Conservation (phyloP, 2,329 filamentous ascomycete genomes). For the Paraconiothyrium sp. region DNA sequence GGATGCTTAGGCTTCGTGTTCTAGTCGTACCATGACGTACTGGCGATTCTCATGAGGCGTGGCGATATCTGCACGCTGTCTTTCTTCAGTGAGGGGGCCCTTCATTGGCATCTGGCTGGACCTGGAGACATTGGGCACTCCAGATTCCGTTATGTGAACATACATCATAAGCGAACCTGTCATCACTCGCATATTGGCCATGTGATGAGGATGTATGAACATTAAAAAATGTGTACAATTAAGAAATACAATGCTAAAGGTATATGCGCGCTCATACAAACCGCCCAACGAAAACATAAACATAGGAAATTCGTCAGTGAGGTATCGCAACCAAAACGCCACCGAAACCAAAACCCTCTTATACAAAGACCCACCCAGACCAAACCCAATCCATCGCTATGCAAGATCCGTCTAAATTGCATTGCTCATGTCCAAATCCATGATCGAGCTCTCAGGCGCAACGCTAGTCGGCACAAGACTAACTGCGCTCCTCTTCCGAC, state of each 20-base stretch:
- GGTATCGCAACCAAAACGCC: constrained; percentile 25
- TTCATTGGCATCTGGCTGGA: too few species aligned
- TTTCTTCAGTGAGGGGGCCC: neutral
- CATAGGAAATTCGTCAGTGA: constrained; percentile 22
- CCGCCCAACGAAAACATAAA: neutral
- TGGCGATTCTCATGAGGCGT: neutral
- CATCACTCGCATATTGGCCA: too few species aligned
- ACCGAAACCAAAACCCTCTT: constrained; percentile 20
- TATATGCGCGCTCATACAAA: constrained; percentile 13
- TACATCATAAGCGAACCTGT: too few species aligned
- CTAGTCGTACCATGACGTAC: neutral
- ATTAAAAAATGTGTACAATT: constrained; percentile 3
- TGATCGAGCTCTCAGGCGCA: constrained; percentile 45
- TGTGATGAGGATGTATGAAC: too few species aligned
- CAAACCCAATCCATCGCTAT: constrained; percentile 19
- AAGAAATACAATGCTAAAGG: constrained; percentile 13
- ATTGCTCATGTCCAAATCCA: constrained; percentile 45
- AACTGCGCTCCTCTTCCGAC: constrained; percentile 35
- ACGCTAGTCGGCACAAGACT: constrained; percentile 40
- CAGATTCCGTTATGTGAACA: too few species aligned
- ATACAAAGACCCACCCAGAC: neutral
- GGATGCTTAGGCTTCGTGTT: neutral
- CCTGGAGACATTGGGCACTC: too few species aligned
- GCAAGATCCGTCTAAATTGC: constrained; percentile 33
- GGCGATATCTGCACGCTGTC: neutral